These are phyloP conservation scores for Paraglomus brasilianum DNA, from an alignment of 192 early-diverging fungal genomes.

Conservation along the genomic window DNA sequence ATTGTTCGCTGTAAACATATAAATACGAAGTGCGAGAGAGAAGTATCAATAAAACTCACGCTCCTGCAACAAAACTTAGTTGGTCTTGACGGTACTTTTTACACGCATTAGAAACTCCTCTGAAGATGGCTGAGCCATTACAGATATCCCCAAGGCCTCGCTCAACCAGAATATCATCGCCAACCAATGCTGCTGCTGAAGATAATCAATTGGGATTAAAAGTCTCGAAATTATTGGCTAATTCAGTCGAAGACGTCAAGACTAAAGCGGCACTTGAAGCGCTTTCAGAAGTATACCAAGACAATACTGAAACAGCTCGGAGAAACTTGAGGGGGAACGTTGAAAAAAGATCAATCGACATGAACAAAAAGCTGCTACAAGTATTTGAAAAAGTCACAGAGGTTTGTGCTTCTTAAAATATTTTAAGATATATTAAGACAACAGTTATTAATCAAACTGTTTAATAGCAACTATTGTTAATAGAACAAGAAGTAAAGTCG, in stretches of 20 bases:
- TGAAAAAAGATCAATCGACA: constrained; percentile 53
- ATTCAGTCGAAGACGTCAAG: constrained; percentile 59
- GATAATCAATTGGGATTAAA: constrained; percentile 44
- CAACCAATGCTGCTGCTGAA: constrained; percentile 3
- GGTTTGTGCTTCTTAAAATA: constrained; percentile 30
- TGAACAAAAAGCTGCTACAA: constrained; percentile 53
- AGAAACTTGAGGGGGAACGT: constrained; percentile 61
- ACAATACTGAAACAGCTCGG: constrained; percentile 49
- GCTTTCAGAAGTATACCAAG: constrained; percentile 58
- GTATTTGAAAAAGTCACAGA: constrained; percentile 57
- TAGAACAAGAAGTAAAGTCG: constrained; percentile 58
- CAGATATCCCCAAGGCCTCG: too few relatives aligned
- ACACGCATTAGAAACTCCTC: too few relatives aligned
- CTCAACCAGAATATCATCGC: constrained; percentile 20
- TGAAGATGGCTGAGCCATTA: too few relatives aligned
- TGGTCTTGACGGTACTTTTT: too few relatives aligned
- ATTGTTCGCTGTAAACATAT: too few relatives aligned
- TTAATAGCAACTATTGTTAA: constrained; percentile 51
- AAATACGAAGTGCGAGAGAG: too few relatives aligned
- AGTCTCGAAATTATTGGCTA: constrained; percentile 47
- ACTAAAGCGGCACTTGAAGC: constrained; percentile 64
- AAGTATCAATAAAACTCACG: too few relatives aligned
- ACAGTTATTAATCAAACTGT: constrained; percentile 15
- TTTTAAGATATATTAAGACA: background rate
- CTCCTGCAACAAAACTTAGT: too few relatives aligned